Evolutionary conservation across 140 eudicot genomes (phyloP).

Genomic region (Stevia rebaudiana): DNA sequence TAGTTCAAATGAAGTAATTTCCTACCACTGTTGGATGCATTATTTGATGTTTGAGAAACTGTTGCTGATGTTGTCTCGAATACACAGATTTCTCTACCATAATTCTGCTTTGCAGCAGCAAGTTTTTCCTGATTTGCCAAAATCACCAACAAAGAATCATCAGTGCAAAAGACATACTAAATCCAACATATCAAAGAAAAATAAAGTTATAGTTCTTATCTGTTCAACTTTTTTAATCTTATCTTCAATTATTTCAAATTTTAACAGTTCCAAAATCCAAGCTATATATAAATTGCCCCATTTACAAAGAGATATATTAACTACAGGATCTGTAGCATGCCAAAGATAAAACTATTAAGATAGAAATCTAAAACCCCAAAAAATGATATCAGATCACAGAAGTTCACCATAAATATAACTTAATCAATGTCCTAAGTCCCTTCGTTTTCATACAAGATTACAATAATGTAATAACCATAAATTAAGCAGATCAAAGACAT

Average conservation of each 20-base stretch:
- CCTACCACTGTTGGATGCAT: conserved; percentile 42
- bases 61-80: conserved; percentile 55
- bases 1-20: not conserved
- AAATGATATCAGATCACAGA: too few species aligned
- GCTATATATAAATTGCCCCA: not conserved
- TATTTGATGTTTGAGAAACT: conserved; percentile 34
- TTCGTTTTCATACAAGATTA: not conserved
- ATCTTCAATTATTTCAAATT: not conserved
- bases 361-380: not conserved
- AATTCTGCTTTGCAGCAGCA: conserved; percentile 57
- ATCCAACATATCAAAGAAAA: conserved; percentile 10
- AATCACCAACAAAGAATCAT: conserved; percentile 17
- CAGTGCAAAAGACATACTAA: not conserved
- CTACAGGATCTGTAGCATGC: not conserved
- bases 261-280: not conserved
- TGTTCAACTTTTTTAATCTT: not conserved
- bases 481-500: not conserved
- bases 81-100: conserved; percentile 74
- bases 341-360: not conserved
- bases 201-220: not conserved
- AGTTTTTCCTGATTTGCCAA: conserved; percentile 44
- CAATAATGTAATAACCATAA: not conserved
- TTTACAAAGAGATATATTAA: not conserved
- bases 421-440: not conserved
- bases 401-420: too few species aligned